Evolutionary conservation across 2,329 filamentous ascomycete genomes (phyloP), one percentile per base, ranked within the genome.

Genomic region (Aspergillus chevalieri): DNA sequence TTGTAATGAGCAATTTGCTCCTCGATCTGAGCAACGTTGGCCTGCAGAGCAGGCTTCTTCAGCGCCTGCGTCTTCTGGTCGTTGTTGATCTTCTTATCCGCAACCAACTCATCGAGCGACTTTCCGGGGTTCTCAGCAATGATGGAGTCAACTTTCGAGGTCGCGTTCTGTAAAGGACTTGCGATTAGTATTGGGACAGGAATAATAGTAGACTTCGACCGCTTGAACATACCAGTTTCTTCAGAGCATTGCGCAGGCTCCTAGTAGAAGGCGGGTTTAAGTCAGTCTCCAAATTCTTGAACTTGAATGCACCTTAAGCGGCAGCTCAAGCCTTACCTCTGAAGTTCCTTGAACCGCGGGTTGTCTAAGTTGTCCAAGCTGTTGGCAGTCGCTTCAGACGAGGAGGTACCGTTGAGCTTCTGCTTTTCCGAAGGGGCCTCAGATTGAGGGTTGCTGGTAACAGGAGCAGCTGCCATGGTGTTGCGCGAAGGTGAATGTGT

Each of bases 161-260:
- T 80, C 48, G 74, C 74, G 57, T 79, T 79, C 78, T 82, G 54
- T 19, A 44, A 36, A 34, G 26, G 52, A 38, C 24, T 48, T 51
- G 57, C 26, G 64, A 30, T 67, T 60, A 17, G 47, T 59, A 28
- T 44, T 59, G 53, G 53, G 47, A 28, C 44, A 21, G 44, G 19
- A 51, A 50, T 51, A 28, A n/a, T 26, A 48, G 49, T 12, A 41
- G 24, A 28, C n/a, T 46, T 22, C 21, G 28, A 33, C 19, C 26
- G 44, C 42, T 14, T 38, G 39, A 33, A 76, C 87, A 75, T 74
- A 95, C 89, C 63, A 97, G 84, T 75, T 96, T 96, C 81, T 96
- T 97, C 77, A 84, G 87, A 64, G 93, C 76, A 71, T 93, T 95
- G 65, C 92, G 90, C 62, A 96, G 87, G 71, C 83, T 89, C 79